Conservation (phyloP, 257 asterid genomes). For the Solanum piurae region DNA sequence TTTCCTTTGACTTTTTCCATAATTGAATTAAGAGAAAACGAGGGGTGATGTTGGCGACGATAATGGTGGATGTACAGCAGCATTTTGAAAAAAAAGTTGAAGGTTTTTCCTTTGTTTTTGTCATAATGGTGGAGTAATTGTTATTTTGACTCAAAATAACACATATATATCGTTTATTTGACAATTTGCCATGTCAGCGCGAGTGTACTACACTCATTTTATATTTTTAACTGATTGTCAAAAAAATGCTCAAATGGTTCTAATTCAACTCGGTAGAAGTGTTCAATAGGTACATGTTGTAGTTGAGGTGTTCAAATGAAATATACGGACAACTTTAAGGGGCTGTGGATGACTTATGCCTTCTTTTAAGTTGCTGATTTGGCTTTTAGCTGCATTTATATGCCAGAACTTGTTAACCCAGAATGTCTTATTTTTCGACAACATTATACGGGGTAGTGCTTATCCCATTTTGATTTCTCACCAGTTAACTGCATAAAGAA, state of each 20-base stretch:
- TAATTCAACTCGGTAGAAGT: neutral
- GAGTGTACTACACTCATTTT: neutral
- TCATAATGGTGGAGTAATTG: neutral
- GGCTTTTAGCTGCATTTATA: neutral
- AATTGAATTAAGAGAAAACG: neutral
- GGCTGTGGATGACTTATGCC: neutral
- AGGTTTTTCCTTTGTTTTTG: neutral
- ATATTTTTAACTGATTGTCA: neutral
- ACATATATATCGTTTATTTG: neutral
- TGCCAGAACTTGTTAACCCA: neutral
- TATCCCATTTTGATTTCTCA: neutral
- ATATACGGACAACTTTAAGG: neutral
- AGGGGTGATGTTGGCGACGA: neutral
- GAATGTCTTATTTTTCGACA: neutral
- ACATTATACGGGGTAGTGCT: neutral
- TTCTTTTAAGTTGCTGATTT: neutral
- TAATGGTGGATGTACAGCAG: neutral
- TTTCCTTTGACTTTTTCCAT: neutral
- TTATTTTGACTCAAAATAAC: neutral
- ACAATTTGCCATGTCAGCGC: neutral
- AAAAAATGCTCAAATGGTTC: neutral
- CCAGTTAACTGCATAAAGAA: neutral
- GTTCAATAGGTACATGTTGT: neutral
- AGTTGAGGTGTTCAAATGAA: neutral
- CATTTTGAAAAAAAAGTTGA: neutral